These are phyloP conservation scores for Mycena latifolia DNA, from an alignment of 768 basidiomycete species.

Conservation along the genomic window DNA sequence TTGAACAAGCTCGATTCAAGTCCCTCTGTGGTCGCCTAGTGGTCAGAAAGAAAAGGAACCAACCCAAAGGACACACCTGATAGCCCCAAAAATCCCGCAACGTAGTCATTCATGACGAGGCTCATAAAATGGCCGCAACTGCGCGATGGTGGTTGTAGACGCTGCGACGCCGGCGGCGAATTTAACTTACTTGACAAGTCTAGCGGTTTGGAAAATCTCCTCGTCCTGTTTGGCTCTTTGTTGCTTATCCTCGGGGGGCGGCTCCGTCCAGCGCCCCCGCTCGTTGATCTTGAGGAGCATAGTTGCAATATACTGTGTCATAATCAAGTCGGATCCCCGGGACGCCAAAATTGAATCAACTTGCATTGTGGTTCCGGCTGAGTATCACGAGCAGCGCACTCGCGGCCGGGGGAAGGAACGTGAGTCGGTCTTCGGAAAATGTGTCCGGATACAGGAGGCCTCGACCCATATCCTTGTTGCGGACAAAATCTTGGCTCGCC, in stretches of 20 bases:
- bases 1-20: no score
- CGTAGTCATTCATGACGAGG: slow-evolving; percentile 67
- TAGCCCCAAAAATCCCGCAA: slow-evolving; percentile 68
- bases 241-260: slow-evolving; percentile 46
- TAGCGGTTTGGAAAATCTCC: slow-evolving; percentile 68
- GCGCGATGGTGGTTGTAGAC: no score
- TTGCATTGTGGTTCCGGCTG: slow-evolving; percentile 72
- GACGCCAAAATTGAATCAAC: no score
- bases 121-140: slow-evolving; percentile 67
- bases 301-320: no score
- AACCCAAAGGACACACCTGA: no score
- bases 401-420: slow-evolving; percentile 65
- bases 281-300: no score
- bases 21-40: no score
- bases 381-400: slow-evolving; percentile 67
- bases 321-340: no score
- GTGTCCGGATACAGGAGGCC: slow-evolving; percentile 67
- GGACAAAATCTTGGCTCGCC: slow-evolving; percentile 53
- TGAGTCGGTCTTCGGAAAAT: slow-evolving; percentile 63
- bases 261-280: slow-evolving; percentile 59
- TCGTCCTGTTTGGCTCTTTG: slow-evolving; percentile 55
- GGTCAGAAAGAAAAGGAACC: no score
- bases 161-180: no score
- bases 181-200: slow-evolving; percentile 59
- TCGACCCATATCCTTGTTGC: slow-evolving; percentile 58